phyloP scores from a whole-genome alignment of 495 filamentous ascomycete species.

The Lentithecium fluviatile region DNA sequence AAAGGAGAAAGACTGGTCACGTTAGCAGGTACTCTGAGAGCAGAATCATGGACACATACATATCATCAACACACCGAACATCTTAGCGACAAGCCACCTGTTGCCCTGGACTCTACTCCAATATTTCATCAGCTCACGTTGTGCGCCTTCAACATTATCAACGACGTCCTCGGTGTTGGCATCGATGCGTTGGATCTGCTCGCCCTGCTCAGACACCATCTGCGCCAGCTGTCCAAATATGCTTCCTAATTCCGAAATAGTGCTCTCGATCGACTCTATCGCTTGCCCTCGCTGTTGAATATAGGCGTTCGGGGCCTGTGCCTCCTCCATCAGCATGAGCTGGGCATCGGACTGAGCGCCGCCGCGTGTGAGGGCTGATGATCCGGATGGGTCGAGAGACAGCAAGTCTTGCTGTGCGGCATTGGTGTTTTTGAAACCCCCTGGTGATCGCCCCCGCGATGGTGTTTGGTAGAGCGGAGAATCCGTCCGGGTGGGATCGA shows the following conservation, averaged over 20 bases:
- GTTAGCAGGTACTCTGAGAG: not conserved
- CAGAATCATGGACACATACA: conserved; percentile 31
- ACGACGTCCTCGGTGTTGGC: conserved; percentile 96
- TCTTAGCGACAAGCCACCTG: conserved; percentile 95
- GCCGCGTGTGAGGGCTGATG: conserved; percentile 50
- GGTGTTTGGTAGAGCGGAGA: conserved; percentile 89
- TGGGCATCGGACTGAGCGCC: conserved; percentile 74
- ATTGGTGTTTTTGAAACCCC: conserved; percentile 48
- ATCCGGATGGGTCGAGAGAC: conserved; percentile 68
- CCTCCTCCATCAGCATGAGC: conserved; percentile 92
- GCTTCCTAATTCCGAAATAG: conserved; percentile 88
- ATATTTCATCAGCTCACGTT: conserved; percentile 92
- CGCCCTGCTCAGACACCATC: conserved; percentile 96
- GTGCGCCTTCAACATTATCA: conserved; percentile 93
- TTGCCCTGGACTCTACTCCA: conserved; percentile 92
- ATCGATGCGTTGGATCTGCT: conserved; percentile 78
- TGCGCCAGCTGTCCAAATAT: conserved; percentile 96
- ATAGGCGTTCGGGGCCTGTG: conserved; percentile 78
- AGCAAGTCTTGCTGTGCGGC: conserved; percentile 67
- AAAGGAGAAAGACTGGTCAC: conserved; percentile 41
- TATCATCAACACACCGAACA: conserved; percentile 89
- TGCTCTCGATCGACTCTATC: conserved; percentile 94
- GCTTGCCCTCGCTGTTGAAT: conserved; percentile 92
- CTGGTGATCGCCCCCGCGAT: conserved; percentile 59
- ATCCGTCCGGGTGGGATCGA: conserved; percentile 52